Evolutionary conservation across 306 rosid species (phyloP), one percentile per base, ranked within the genome.

Genomic region (Pyrus pyrifolia): DNA sequence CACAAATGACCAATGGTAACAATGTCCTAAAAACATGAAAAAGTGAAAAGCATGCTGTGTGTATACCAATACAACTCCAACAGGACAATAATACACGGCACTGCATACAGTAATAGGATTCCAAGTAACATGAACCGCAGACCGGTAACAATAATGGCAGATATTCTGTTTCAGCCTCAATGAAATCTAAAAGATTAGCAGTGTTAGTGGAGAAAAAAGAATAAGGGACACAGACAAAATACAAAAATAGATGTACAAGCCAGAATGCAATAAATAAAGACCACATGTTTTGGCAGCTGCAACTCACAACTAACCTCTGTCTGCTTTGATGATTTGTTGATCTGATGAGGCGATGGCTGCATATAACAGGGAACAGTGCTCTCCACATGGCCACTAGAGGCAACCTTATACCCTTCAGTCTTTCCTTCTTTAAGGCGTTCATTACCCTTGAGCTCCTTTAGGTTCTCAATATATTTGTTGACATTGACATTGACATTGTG

Each of bases 311-410:
- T 72, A 80, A 88, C 83, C 85, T 67, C 81, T 67, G 86, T 86
- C 84, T 84, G 89, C 71, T 83, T 89, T 51, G 82, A 83, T 67
- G 82, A 86, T 72, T 87, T 81, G 70, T 83, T 76, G 76, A 78
- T 77, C 58, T 83, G 88, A 76, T 77, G 93, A 80, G 73, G 61
- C 68, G 85, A 45, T 25, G 89, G 86, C 44, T 82, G 80, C 62
- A 78, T 55, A 76, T 75, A 67, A 69, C 23, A 42, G 13, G 81
- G 84, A 79, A 79, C 84, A 70, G 70, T 40, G 53, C 79, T 82
- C 61, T 83, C 86, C 60, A 75, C 81, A 77, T 84, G 86, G 71
- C 78, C 91, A 59, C 49, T 75, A 11, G 80, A 81, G 72, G 81
- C 68, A 78, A 80, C 60, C 60, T 84, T 76, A 80, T 78, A 73